Conservation (phyloP, 345 rosid species). For the Gossypium stocksii region DNA sequence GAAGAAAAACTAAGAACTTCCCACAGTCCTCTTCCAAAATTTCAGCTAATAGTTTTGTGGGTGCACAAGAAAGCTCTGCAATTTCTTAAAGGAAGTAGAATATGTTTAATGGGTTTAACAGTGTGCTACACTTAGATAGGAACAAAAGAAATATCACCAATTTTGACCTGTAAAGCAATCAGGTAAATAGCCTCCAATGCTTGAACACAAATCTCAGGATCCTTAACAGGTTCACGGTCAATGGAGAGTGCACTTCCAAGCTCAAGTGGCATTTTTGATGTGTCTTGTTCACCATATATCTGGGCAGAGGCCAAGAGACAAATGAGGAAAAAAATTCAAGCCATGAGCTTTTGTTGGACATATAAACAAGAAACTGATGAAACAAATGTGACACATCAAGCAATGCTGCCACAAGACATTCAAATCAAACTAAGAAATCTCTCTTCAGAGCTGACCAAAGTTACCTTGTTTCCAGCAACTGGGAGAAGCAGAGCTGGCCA, state of each 20-base stretch:
- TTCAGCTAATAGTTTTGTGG: too few species aligned
- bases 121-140: neutral
- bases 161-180: conserved; percentile 62
- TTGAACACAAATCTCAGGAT: conserved; percentile 75
- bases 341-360: neutral
- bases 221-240: conserved; percentile 82
- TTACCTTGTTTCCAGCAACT: conserved; percentile 87
- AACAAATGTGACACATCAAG: neutral
- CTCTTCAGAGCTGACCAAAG: neutral
- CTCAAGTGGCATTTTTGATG: conserved; percentile 80
- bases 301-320: conserved; percentile 21
- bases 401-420: neutral
- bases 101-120: neutral
- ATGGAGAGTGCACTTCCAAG: conserved; percentile 81
- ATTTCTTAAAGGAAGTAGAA: neutral
- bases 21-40: too few species aligned
- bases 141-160: neutral
- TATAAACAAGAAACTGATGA: neutral
- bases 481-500: conserved; percentile 94
- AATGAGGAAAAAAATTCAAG: conserved; percentile 1
- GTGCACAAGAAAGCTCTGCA: too few species aligned
- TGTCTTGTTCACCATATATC: conserved; percentile 61
- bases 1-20: too few species aligned
- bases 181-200: conserved; percentile 80
- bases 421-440: neutral